Conservation (phyloP, 23 red algal species). For the Agarophyton chilense region DNA sequence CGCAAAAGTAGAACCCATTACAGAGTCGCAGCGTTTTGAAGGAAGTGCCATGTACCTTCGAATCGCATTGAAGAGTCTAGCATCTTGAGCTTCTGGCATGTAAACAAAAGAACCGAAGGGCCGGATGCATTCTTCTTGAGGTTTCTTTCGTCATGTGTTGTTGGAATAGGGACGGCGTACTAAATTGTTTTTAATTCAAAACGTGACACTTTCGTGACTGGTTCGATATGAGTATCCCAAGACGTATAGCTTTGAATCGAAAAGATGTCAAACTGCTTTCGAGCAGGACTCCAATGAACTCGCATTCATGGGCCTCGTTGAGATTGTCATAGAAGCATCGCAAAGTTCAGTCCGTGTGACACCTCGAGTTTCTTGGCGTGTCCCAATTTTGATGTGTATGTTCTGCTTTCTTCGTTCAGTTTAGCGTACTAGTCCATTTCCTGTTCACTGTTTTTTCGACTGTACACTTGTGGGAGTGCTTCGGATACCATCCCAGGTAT, state of each 20-base stretch:
- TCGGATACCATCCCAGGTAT: background rate
- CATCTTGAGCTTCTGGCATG: background rate
- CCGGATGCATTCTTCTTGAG: background rate
- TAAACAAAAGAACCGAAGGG: background rate
- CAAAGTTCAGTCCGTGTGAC: background rate
- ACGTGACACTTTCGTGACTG: background rate
- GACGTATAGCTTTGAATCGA: background rate
- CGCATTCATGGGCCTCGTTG: background rate
- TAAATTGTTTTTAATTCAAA: background rate
- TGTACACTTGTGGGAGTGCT: background rate
- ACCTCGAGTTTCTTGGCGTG: background rate
- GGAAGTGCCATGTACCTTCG: slow-evolving; percentile 49
- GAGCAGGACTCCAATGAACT: background rate
- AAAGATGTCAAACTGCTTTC: background rate
- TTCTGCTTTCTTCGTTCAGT: background rate
- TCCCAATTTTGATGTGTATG: background rate
- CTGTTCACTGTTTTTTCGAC: background rate
- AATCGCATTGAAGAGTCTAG: background rate
- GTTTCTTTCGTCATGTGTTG: background rate
- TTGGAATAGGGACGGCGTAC: background rate
- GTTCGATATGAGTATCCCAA: background rate
- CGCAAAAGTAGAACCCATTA: background rate
- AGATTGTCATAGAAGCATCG: background rate
- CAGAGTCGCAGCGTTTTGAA: slow-evolving; percentile 36
- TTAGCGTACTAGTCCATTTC: background rate